Percentiles rank a stretch among this genome's conserved stretches.
These are phyloP conservation scores for Fraxinus sp. DNA, from an alignment of 305 asterid species.

Conservation along the genomic window DNA sequence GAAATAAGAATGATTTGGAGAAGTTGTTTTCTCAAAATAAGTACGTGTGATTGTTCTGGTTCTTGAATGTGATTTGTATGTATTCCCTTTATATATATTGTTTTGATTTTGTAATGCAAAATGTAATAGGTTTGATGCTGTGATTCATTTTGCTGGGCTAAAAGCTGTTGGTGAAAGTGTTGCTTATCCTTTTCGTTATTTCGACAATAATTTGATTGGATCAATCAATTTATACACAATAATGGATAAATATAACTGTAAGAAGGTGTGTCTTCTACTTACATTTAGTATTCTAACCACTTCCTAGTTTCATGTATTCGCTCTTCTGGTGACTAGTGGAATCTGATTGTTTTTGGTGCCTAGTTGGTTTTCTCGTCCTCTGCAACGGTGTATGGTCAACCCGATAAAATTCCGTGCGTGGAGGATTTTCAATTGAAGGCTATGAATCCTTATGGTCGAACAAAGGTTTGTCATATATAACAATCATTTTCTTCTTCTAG, in stretches of 20 bases:
- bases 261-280: conserved; percentile 52
- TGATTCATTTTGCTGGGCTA: conserved; percentile 91
- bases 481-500: neutral
- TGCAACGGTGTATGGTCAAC: conserved; percentile 93
- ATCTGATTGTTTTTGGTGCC: conserved; percentile 25
- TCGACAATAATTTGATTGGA: conserved; percentile 81
- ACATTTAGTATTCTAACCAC: neutral
- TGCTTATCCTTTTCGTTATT: conserved; percentile 71
- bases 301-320: neutral
- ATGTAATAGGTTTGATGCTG: conserved; percentile 67
- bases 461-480: conserved; percentile 54
- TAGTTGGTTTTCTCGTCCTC: conserved; percentile 98
- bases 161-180: conserved; percentile 98
- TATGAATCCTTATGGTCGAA: conserved; percentile 94
- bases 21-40: conserved; percentile 55
- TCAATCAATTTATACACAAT: conserved; percentile 62
- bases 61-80: neutral
- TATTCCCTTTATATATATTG: neutral
- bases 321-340: neutral
- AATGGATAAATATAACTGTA: conserved; percentile 78
- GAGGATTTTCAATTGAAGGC: conserved; percentile 81
- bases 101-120: neutral
- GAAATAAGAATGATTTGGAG: conserved; percentile 83
- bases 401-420: conserved; percentile 72
- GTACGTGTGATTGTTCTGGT: conserved; percentile 38